A percentile compares a stretch with the other conserved stretches of the same genome.
Conservation (phyloP, 345 rosid genomes). For the Lumnitzera racemosa region DNA sequence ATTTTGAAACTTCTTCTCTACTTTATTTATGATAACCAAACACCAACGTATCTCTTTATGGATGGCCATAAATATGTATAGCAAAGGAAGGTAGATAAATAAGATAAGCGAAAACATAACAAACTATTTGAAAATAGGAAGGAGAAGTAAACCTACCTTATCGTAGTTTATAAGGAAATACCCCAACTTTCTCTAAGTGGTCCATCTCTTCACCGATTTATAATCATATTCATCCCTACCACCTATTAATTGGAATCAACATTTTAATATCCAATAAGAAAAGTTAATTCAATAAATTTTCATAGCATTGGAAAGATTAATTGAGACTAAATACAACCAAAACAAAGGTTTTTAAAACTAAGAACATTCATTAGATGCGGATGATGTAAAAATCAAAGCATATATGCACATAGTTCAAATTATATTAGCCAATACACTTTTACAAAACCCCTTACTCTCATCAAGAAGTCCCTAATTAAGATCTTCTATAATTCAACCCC, state of each 20-base stretch:
- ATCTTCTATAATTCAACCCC: too few species aligned
- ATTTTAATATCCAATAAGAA: conserved; percentile 6
- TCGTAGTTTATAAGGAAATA: conserved; percentile 73
- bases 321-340: not conserved
- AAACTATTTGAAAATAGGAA: not conserved
- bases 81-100: conserved; percentile 8
- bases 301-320: not conserved
- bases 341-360: too few species aligned
- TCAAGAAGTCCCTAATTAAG: too few species aligned
- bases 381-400: too few species aligned
- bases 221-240: conserved; percentile 52
- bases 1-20: conserved; percentile 81
- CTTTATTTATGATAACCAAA: conserved; percentile 77
- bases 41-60: conserved; percentile 93
- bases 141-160: conserved; percentile 40
- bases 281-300: conserved; percentile 2
- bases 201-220: conserved; percentile 87
- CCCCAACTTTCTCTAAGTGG: conserved; percentile 76
- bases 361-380: too few species aligned
- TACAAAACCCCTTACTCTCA: too few species aligned
- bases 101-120: not conserved
- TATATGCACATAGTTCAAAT: too few species aligned
- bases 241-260: conserved; percentile 45
- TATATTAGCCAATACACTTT: too few species aligned
- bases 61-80: conserved; percentile 91